phyloP scores from a whole-genome alignment of 306 rosid genomes.

The Gastrolobium villosum region DNA sequence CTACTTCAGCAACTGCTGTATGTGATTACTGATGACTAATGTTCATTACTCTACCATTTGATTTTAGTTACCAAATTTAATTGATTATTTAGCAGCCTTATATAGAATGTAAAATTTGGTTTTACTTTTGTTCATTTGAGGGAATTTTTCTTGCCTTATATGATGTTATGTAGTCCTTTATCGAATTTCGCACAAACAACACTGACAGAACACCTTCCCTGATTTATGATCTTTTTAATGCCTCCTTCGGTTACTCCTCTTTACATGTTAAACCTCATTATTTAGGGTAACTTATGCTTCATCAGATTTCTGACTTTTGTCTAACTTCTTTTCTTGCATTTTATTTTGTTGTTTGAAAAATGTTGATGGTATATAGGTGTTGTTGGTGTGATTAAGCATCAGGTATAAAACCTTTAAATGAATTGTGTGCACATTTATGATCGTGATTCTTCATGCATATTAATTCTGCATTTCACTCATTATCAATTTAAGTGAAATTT shows the following conservation, averaged over 20 bases:
- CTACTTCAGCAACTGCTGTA: slow-evolving; percentile 97
- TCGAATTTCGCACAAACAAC: slow-evolving; percentile 20
- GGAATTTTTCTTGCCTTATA: slow-evolving; percentile 22
- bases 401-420: background rate
- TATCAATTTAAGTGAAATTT: background rate
- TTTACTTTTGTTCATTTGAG: slow-evolving; percentile 11
- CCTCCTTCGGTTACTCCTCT: slow-evolving; percentile 14
- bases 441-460: slow-evolving; percentile 31
- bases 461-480: slow-evolving; percentile 22
- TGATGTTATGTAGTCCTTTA: slow-evolving; percentile 10
- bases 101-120: slow-evolving; percentile 18
- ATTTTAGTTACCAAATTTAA: slow-evolving; percentile 13
- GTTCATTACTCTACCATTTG: slow-evolving; percentile 30
- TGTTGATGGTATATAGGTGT: slow-evolving; percentile 27
- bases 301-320: slow-evolving; percentile 9
- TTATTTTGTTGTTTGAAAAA: slow-evolving; percentile 38
- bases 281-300: slow-evolving; percentile 1
- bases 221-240: slow-evolving; percentile 18
- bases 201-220: background rate
- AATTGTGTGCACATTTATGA: background rate
- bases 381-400: slow-evolving; percentile 31
- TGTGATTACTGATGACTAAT: slow-evolving; percentile 48
- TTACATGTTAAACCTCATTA: slow-evolving; percentile 31
- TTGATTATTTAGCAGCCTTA: slow-evolving; percentile 38
- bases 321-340: slow-evolving; percentile 10